A percentile compares a stretch with the other conserved stretches of the same genome.
Evolutionary conservation across 352 stramenopile genomes (phyloP).

Genomic region (Phytophthora sojae): DNA sequence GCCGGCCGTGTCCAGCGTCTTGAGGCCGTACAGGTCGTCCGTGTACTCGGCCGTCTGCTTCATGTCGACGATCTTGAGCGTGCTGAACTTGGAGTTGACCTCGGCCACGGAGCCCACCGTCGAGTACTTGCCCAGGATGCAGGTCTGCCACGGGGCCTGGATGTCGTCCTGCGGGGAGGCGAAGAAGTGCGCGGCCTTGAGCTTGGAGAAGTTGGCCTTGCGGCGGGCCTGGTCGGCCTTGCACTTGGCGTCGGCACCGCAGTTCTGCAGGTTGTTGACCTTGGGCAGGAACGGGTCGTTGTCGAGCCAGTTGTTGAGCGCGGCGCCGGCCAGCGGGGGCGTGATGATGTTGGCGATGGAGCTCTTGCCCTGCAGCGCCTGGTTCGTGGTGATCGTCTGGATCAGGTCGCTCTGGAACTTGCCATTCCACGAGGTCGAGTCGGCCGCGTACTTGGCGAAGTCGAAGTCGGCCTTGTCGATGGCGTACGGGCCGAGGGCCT

Average conservation of each 20-base stretch:
- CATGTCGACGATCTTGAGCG: too few relatives aligned
- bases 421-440: constrained; percentile 38
- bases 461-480: constrained; percentile 43
- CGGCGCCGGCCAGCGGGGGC: constrained; percentile 35
- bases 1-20: too few relatives aligned
- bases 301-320: constrained; percentile 46
- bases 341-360: constrained; percentile 50
- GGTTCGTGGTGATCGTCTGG: constrained; percentile 38
- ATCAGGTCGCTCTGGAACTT: constrained; percentile 55
- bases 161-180: constrained; percentile 49
- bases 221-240: constrained; percentile 37
- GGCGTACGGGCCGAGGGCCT: constrained; percentile 44
- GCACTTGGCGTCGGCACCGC: constrained; percentile 25
- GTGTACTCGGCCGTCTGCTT: constrained; percentile 47
- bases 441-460: constrained; percentile 48
- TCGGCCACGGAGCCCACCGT: constrained; percentile 34
- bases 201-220: constrained; percentile 53
- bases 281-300: constrained; percentile 52
- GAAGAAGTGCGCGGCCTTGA: constrained; percentile 57
- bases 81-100: constrained; percentile 46
- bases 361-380: constrained; percentile 40
- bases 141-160: constrained; percentile 51
- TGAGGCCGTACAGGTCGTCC: constrained; percentile 47
- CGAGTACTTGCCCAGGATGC: constrained; percentile 48
- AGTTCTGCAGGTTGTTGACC: constrained; percentile 49